phyloP scores from a whole-genome alignment of 2,329 filamentous ascomycete species.

The Fusarium pininemorale region DNA sequence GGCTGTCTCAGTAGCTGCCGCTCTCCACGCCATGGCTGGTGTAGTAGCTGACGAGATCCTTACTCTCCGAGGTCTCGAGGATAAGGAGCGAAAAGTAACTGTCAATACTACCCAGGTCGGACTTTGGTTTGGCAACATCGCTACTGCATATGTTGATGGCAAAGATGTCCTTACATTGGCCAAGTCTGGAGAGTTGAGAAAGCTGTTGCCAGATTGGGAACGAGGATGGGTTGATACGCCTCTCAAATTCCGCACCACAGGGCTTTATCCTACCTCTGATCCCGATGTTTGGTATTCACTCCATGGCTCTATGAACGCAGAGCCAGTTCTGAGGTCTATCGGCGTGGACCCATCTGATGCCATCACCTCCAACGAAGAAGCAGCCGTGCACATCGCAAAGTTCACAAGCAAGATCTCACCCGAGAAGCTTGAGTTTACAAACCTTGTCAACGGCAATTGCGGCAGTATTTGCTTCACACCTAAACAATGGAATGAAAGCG shows the following conservation, averaged over 20 bases:
- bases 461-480: slow-evolving; percentile 10
- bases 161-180: background rate
- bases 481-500: slow-evolving; percentile 21
- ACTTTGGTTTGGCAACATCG: slow-evolving; percentile 15
- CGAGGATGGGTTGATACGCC: slow-evolving; percentile 18
- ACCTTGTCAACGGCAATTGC: slow-evolving; percentile 8
- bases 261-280: slow-evolving; percentile 59
- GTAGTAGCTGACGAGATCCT: slow-evolving; percentile 16
- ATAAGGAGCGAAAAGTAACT: background rate
- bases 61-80: background rate
- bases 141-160: slow-evolving; percentile 8
- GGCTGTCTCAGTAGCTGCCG: slow-evolving; percentile 5
- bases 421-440: slow-evolving; percentile 10
- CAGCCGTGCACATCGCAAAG: slow-evolving; percentile 31
- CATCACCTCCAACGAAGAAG: slow-evolving; percentile 38
- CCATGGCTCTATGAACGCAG: slow-evolving; percentile 59
- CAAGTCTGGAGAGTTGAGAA: background rate
- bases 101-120: slow-evolving; percentile 11
- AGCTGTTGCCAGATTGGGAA: slow-evolving; percentile 3
- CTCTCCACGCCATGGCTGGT: slow-evolving; percentile 14
- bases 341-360: slow-evolving; percentile 45
- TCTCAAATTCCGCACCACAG: slow-evolving; percentile 32
- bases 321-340: slow-evolving; percentile 55
- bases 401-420: slow-evolving; percentile 37
- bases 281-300: slow-evolving; percentile 59